Evolutionary conservation across 192 early-diverging fungal species (phyloP).

Genomic region (Umbelopsis isabellina): DNA sequence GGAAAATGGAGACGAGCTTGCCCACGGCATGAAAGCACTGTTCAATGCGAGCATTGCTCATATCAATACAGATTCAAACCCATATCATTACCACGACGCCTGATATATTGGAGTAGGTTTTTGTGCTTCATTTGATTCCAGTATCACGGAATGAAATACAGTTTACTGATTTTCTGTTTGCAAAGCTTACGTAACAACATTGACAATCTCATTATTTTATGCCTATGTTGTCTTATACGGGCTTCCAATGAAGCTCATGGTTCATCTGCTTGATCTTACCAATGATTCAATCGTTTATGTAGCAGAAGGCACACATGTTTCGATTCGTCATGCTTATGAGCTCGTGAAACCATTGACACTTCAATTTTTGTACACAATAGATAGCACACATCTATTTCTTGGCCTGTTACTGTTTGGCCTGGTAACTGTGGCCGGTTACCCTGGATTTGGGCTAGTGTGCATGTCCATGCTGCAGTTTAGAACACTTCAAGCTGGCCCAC

Average conservation of each 20-base stretch:
- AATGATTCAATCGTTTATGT: slow-evolving; percentile 4
- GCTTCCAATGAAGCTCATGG: background rate
- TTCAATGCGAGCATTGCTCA: slow-evolving; percentile 11
- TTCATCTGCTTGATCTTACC: slow-evolving; percentile 1
- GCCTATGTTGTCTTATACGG: slow-evolving; percentile 12
- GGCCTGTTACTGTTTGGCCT: background rate
- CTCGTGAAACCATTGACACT: background rate
- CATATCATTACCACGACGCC: background rate
- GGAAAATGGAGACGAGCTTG: background rate
- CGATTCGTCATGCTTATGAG: slow-evolving; percentile 6
- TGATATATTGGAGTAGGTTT: slow-evolving; percentile 1
- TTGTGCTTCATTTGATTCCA: too few relatives aligned
- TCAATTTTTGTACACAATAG: background rate
- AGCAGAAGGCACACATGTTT: slow-evolving; percentile 12
- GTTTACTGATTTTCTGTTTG: background rate
- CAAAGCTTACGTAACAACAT: background rate
- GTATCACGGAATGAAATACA: too few relatives aligned
- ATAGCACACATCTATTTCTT: slow-evolving; percentile 6
- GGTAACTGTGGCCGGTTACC: background rate
- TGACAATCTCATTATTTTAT: background rate
- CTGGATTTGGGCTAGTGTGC: slow-evolving; percentile 2
- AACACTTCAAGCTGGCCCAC: background rate
- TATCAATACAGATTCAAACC: background rate
- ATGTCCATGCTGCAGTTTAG: background rate
- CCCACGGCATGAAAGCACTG: background rate